phyloP scores from a whole-genome alignment of 441 rosid species.

The Viola pubescens region DNA sequence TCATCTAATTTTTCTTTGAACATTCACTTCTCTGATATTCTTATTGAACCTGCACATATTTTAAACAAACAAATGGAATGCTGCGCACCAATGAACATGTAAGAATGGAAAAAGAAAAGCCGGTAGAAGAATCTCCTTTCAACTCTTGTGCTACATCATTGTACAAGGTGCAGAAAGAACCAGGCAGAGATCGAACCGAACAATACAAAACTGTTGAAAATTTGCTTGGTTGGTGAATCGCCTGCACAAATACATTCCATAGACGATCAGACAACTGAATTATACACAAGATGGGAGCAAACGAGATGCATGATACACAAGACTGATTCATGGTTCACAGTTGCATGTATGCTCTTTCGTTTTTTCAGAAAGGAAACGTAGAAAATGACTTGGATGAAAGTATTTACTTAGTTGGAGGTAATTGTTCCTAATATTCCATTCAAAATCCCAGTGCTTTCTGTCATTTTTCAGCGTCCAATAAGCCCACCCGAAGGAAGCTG shows the following conservation, averaged over 20 bases:
- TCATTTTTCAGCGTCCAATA: slow-evolving; percentile 73
- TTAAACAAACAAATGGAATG: slow-evolving; percentile 16
- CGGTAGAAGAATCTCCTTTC: slow-evolving; percentile 11
- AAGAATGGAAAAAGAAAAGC: neutral
- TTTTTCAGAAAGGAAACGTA: neutral
- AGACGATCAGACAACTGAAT: slow-evolving; percentile 6
- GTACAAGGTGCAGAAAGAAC: slow-evolving; percentile 25
- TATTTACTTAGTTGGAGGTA: slow-evolving; percentile 55
- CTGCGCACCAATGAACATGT: neutral
- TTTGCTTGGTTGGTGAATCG: slow-evolving; percentile 25
- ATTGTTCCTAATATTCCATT: slow-evolving; percentile 55
- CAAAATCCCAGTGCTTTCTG: slow-evolving; percentile 74
- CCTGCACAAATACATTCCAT: slow-evolving; percentile 29
- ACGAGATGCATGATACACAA: neutral
- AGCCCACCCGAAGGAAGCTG: slow-evolving; percentile 78
- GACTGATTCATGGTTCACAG: too few relatives aligned
- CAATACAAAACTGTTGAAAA: slow-evolving; percentile 17
- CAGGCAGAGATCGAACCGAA: slow-evolving; percentile 25
- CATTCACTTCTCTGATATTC: slow-evolving; percentile 5
- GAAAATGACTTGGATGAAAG: neutral
- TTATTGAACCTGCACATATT: slow-evolving; percentile 15
- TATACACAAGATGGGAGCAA: neutral
- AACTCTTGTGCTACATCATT: slow-evolving; percentile 15
- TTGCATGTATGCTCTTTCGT: neutral
- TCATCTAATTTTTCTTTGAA: slow-evolving; percentile 1